Evolutionary conservation across 108 stramenopile species (phyloP).

Genomic region (Schizochytrium sp.): DNA sequence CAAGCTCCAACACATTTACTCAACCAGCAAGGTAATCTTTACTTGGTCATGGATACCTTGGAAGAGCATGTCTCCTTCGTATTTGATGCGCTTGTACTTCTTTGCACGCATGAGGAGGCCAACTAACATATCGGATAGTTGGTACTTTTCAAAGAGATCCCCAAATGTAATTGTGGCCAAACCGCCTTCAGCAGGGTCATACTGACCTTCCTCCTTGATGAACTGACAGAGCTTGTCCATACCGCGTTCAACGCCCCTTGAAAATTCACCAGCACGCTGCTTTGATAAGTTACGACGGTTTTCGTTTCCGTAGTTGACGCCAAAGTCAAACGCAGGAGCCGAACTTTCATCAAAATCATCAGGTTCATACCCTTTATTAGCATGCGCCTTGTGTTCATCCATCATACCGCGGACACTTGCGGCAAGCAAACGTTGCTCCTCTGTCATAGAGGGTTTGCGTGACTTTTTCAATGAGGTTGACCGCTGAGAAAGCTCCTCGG

Average conservation of each 20-base stretch:
- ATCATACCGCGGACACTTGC: conserved; percentile 46
- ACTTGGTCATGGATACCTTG: conserved; percentile 55
- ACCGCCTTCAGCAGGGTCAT: conserved; percentile 38
- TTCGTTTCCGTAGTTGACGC: conserved; percentile 16
- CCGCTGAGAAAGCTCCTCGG: conserved; percentile 7
- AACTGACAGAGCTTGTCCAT: conserved; percentile 46
- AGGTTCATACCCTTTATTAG: background rate
- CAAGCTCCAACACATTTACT: background rate
- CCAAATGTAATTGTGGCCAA: conserved; percentile 57
- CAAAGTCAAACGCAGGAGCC: conserved; percentile 59
- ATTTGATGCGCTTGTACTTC: conserved; percentile 57
- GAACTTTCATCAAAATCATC: conserved; percentile 44
- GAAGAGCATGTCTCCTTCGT: conserved; percentile 61
- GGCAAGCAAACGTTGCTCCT: background rate
- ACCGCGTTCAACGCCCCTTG: conserved; percentile 36
- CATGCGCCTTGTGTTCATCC: conserved; percentile 25
- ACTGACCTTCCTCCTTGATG: conserved; percentile 43
- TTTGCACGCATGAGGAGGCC: conserved; percentile 55
- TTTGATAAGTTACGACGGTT: background rate
- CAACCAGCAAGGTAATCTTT: conserved; percentile 40
- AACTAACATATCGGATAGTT: conserved; percentile 44
- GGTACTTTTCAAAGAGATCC: conserved; percentile 54
- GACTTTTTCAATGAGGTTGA: background rate
- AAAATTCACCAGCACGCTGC: conserved; percentile 57
- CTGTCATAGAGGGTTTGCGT: conserved; percentile 6